Conservation (phyloP, 1,139 yeast species). For the Magnusiomyces fungicola region DNA sequence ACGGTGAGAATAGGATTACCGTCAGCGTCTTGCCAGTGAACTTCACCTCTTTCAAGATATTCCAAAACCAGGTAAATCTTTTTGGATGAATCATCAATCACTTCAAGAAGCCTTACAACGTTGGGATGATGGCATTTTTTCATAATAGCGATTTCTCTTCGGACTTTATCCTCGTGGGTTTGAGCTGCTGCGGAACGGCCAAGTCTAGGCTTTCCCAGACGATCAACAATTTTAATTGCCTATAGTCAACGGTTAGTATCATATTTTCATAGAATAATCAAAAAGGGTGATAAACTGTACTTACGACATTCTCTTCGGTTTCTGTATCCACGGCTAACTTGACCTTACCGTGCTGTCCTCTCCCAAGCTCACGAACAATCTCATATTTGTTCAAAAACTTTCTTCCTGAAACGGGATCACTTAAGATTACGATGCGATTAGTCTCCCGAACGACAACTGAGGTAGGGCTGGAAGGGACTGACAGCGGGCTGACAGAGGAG, state of each 20-base stretch:
- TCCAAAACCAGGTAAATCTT: slow-evolving; percentile 89
- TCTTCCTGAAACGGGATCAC: slow-evolving; percentile 80
- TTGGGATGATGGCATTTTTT: slow-evolving; percentile 89
- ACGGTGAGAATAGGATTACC: slow-evolving; percentile 57
- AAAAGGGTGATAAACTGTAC: slow-evolving; percentile 6
- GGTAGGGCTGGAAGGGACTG: slow-evolving; percentile 6
- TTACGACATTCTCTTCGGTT: slow-evolving; percentile 54
- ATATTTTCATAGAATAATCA: background rate
- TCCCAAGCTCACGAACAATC: slow-evolving; percentile 77
- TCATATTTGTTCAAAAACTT: slow-evolving; percentile 88
- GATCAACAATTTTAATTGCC: slow-evolving; percentile 87
- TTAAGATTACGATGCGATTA: slow-evolving; percentile 68
- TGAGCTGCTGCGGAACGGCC: slow-evolving; percentile 39
- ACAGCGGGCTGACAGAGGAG: no score
- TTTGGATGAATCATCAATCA: slow-evolving; percentile 74
- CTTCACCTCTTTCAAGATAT: slow-evolving; percentile 87
- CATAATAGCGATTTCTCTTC: slow-evolving; percentile 92
- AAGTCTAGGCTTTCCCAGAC: slow-evolving; percentile 58
- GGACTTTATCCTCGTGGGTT: slow-evolving; percentile 64
- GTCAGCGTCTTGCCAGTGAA: slow-evolving; percentile 59
- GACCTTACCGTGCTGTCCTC: slow-evolving; percentile 97
- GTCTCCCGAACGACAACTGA: slow-evolving; percentile 64
- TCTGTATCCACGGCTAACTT: slow-evolving; percentile 75
- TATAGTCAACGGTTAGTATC: background rate
- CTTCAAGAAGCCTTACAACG: slow-evolving; percentile 80